Percentiles rank a stretch among this genome's conserved stretches.
These are phyloP conservation scores for Achlya hypogyna DNA, from an alignment of 352 stramenopile species.

Conservation along the genomic window DNA sequence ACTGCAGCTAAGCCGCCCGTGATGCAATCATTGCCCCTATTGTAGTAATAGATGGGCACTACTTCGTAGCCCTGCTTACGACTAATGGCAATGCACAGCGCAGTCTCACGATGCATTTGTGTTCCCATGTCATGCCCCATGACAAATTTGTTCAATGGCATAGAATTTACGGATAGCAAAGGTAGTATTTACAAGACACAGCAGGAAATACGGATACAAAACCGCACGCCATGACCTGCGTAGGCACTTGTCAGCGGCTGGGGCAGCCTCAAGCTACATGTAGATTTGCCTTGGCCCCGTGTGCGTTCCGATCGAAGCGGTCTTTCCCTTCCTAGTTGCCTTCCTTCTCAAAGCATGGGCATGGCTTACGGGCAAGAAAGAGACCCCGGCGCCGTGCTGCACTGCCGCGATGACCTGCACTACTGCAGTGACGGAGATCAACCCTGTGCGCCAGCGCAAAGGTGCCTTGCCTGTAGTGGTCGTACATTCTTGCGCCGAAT, in stretches of 20 bases:
- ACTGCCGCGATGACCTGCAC: not conserved
- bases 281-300: constrained; percentile 75
- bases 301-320: constrained; percentile 64
- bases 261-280: not conserved
- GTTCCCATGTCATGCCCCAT: too few species aligned
- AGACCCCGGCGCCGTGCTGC: not conserved
- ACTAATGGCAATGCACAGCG: too few species aligned
- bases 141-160: too few species aligned
- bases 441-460: not conserved
- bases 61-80: too few species aligned
- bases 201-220: too few species aligned
- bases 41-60: too few species aligned
- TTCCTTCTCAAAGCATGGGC: constrained; percentile 54
- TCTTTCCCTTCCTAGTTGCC: constrained; percentile 61
- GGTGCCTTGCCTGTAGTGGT: not conserved
- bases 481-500: not conserved
- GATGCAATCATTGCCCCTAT: not conserved
- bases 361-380: constrained; percentile 34
- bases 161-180: not conserved
- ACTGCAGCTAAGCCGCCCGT: not conserved
- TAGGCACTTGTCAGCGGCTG: not conserved
- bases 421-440: not conserved
- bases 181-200: not conserved
- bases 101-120: too few species aligned
- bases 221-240: not conserved